Base-by-base conservation (phyloP, 2,329 filamentous ascomycete genomes). In the Hymenoscyphus albidus region DNA sequence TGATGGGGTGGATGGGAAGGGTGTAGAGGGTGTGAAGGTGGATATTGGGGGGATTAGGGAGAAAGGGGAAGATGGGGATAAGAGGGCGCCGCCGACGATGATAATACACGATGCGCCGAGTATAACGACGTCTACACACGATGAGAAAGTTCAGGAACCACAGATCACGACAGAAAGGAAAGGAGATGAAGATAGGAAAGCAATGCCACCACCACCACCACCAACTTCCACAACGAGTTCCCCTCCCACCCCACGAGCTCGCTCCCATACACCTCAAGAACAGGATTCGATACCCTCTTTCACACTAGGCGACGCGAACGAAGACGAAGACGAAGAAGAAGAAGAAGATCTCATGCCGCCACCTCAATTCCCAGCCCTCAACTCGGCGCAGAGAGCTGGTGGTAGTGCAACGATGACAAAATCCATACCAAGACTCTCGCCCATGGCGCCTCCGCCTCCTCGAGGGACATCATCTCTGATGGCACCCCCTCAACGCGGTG, bases 211-310 rank as follows among this genome's bases (percentile, higher is more conserved):
- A 18, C 67, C 72, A 14, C 69, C 72, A 39, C 70, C 71, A 35
- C 69, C 70, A n/a, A 62, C 63, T 40, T 69, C 70, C 60, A 63
- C 44, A 62, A 58, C 72, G 68, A 35, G 69, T 48, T 57, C 70
- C 58, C 70, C 74, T 58, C 80, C 80, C 0, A 86, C 84, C 0
- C 84, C 85, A 10, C 85, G 82, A 70, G 82, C 83, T 22, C 56
- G 27, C 7, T 32, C 67, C 5, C 38, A 35, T 2, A 32, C 65
- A 35, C 42, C n/a, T 16, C 62, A 59, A 5, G 51, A 67, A 27
- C 59, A 71, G 13, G 9, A 9, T 5, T 3, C 9, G 10, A 65
- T 68, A 48, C 70, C 70, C 2, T 62, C 63, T 27, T 69, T 71
- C 51, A 69, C 60, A 12, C 58, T 69, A 62, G 44, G 35, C 58